These are phyloP conservation scores for Malus orientalis DNA, from an alignment of 306 rosid species.

Conservation along the genomic window DNA sequence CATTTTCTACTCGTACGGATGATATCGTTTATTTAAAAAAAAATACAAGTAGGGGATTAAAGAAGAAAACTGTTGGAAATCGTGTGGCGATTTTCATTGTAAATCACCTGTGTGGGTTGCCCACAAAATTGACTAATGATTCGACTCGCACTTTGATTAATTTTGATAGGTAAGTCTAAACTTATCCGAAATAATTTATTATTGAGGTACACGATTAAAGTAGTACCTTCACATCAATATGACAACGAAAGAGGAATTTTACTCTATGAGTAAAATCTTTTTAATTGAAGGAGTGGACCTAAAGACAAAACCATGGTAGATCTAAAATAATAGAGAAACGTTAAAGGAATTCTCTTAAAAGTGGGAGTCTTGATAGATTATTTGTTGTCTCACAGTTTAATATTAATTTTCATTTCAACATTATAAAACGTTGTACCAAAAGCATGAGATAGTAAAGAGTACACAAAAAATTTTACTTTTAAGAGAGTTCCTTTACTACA, in stretches of 20 bases:
- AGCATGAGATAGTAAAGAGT: fast-evolving
- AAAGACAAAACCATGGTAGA: too few species aligned
- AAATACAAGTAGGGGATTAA: neutral
- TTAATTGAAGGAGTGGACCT: too few species aligned
- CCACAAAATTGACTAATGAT: neutral
- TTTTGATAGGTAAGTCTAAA: neutral
- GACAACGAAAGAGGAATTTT: too few species aligned
- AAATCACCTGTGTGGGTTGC: neutral
- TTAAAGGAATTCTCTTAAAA: fast-evolving
- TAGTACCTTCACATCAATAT: too few species aligned
- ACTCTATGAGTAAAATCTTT: too few species aligned
- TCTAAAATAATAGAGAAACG: too few species aligned
- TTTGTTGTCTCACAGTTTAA: too few species aligned
- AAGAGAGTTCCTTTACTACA: neutral
- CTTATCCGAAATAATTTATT: neutral
- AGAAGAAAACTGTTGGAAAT: neutral
- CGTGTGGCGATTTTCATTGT: neutral
- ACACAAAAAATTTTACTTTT: too few species aligned
- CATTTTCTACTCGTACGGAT: fast-evolving
- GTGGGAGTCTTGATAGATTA: fast-evolving
- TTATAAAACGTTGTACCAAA: too few species aligned
- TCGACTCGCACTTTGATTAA: neutral
- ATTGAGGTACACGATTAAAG: too few species aligned
- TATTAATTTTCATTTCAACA: fast-evolving
- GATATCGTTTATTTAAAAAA: too few species aligned